Percentiles rank a stretch among this genome's conserved stretches.
Conservation (phyloP, 495 filamentous ascomycete species). For the Cercophora samala region DNA sequence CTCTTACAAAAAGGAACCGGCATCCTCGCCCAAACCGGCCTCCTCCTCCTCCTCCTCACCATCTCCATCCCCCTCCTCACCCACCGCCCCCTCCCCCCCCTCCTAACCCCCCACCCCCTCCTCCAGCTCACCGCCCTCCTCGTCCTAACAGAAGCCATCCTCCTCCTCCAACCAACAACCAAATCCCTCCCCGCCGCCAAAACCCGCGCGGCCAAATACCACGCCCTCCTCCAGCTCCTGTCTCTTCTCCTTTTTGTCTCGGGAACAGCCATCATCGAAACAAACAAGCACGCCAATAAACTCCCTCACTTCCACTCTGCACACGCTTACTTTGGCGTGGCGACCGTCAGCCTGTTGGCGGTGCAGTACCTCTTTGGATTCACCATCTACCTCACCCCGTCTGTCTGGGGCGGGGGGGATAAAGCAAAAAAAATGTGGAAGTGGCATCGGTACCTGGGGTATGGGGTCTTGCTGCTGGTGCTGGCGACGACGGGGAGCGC, state of each 20-base stretch:
- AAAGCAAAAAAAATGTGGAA: constrained; percentile 82
- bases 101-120: constrained; percentile 86
- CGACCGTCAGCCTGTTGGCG: constrained; percentile 67
- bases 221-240: constrained; percentile 63
- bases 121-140: constrained; percentile 74
- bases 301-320: constrained; percentile 67
- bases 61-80: constrained; percentile 74
- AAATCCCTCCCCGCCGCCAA: constrained; percentile 73
- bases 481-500: constrained; percentile 72
- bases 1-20: constrained; percentile 49
- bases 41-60: constrained; percentile 60
- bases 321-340: constrained; percentile 75
- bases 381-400: constrained; percentile 69
- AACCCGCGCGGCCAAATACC: constrained; percentile 62
- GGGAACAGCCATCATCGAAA: constrained; percentile 74
- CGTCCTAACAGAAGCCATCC: constrained; percentile 70
- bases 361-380: constrained; percentile 75
- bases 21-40: constrained; percentile 38
- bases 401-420: constrained; percentile 70
- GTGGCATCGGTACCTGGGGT: constrained; percentile 80
- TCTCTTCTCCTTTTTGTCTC: constrained; percentile 59
- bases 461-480: constrained; percentile 64
- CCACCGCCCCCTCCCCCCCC: constrained; percentile 53
- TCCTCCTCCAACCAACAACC: constrained; percentile 85
- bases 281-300: constrained; percentile 65